Percentiles rank a stretch among this genome's conserved stretches.
Evolutionary conservation across 108 stramenopile genomes (phyloP).

Genomic region (Heterococcus sp.): DNA sequence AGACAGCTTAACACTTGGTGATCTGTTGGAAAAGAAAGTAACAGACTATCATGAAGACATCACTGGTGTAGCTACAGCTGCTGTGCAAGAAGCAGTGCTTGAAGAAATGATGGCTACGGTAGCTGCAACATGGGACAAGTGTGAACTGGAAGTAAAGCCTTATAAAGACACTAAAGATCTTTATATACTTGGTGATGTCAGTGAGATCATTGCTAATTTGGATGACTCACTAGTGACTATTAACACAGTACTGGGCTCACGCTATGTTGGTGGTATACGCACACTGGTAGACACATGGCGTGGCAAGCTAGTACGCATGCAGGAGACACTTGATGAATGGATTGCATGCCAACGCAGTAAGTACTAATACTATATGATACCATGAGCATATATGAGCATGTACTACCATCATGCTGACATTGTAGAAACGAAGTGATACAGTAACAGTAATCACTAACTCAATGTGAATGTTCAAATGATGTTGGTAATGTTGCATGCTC

Average conservation of each 20-base stretch:
- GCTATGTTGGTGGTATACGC: conserved; percentile 63
- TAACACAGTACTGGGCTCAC: conserved; percentile 65
- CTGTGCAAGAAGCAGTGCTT: conserved; percentile 64
- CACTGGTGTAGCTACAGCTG: conserved; percentile 56
- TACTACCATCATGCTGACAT: no score
- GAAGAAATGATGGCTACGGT: conserved; percentile 69
- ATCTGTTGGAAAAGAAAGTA: conserved; percentile 57
- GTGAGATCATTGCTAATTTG: conserved; percentile 59
- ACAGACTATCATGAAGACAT: conserved; percentile 56
- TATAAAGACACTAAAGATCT: conserved; percentile 68
- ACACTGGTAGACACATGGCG: conserved; percentile 62
- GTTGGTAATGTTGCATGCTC: no score
- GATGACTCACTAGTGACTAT: conserved; percentile 71
- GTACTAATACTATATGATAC: conserved; percentile 61
- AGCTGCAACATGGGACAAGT: conserved; percentile 45
- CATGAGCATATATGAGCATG: no score
- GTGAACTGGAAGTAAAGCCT: conserved; percentile 52
- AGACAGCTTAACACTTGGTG: conserved; percentile 57
- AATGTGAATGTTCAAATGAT: no score
- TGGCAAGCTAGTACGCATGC: conserved; percentile 58
- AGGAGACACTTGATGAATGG: conserved; percentile 60
- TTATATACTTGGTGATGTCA: conserved; percentile 65
- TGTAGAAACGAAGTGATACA: no score
- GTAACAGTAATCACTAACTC: no score
- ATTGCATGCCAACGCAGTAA: conserved; percentile 54